A percentile compares a stretch with the other conserved stretches of the same genome.
phyloP scores from a whole-genome alignment of 805 yeast species.

The Candida arabinofermentans region DNA sequence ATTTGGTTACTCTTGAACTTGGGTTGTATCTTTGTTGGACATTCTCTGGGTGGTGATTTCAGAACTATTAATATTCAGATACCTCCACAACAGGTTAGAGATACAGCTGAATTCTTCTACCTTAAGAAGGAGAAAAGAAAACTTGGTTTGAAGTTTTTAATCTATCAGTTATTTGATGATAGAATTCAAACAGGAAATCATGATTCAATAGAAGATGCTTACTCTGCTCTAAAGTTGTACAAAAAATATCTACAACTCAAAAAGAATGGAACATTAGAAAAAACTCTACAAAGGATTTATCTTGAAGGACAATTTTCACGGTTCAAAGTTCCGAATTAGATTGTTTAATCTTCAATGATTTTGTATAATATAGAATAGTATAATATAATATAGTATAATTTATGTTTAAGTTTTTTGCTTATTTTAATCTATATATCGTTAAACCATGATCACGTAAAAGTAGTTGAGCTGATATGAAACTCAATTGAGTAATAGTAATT shows the following conservation, averaged over 20 bases:
- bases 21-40: slow-evolving; percentile 93
- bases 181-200: slow-evolving; percentile 91
- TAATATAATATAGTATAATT: too few species aligned
- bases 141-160: slow-evolving; percentile 79
- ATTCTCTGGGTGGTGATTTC: slow-evolving; percentile 88
- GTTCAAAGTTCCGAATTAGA: slow-evolving; percentile 43
- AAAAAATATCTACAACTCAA: slow-evolving; percentile 63
- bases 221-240: slow-evolving; percentile 76
- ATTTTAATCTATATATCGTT: too few species aligned
- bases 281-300: slow-evolving; percentile 62
- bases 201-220: slow-evolving; percentile 96
- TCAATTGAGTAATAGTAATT: too few species aligned
- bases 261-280: slow-evolving; percentile 55
- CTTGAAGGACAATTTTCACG: slow-evolving; percentile 59
- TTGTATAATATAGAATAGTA: not conserved
- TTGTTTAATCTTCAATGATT: slow-evolving; percentile 1
- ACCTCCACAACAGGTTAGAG: slow-evolving; percentile 81
- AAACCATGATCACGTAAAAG: too few species aligned
- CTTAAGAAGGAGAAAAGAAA: slow-evolving; percentile 71
- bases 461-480: too few species aligned
- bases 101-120: slow-evolving; percentile 78
- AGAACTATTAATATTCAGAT: slow-evolving; percentile 89
- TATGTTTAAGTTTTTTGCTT: too few species aligned
- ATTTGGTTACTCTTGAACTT: slow-evolving; percentile 86
- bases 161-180: slow-evolving; percentile 69